Base-by-base conservation (phyloP, 257 asterid species). In the Thymus quinquecostatus region DNA sequence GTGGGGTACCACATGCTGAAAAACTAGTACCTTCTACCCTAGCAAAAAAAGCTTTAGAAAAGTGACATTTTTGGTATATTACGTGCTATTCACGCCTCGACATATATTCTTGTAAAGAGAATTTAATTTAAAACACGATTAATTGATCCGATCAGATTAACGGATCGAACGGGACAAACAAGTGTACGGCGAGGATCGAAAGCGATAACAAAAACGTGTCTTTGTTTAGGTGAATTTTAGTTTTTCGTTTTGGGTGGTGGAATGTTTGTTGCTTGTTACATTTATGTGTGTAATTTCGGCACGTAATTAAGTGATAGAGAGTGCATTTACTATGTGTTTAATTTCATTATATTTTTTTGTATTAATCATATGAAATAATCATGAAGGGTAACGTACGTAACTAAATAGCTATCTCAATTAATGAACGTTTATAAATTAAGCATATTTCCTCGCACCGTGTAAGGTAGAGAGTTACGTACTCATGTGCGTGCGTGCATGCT, bases 1-100 rank as follows among this genome's bases (percentile, higher is more conserved):
- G 77, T 75, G 77, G 74, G 82, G 70, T 60, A 66, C 70, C 74
- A 65, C 77, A 44, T 3, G 66, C 57, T 6, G 49, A 49, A 66
- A 63, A 51, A 30, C 4, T 73, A 5, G 73, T 73, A 50, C 64
- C 54, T 74, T 53, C 28, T 47, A 30, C 40, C 48, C 34, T 1
- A 8, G 6, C 1, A 9, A 10, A 9, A 30, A 69, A 75, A 64
- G 45, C 1, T 32, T 47, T 41, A 44, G 73, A 70, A 33, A 74
- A 57, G 66, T 36, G 77, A 75, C 75, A 1, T n/a, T 6, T 69
- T 28, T 38, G 4, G 49, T 60, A 4, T 51, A 21, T 21, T 21
- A 66, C 57, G 66, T 76, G 50, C 27, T 38, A 38, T 38, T 38
- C 41, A 38, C 41, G 41, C 41, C 72, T 38, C 5, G 10, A 47